These are phyloP conservation scores for Pleurotus eryngii DNA, from an alignment of 768 basidiomycete species.

Conservation along the genomic window DNA sequence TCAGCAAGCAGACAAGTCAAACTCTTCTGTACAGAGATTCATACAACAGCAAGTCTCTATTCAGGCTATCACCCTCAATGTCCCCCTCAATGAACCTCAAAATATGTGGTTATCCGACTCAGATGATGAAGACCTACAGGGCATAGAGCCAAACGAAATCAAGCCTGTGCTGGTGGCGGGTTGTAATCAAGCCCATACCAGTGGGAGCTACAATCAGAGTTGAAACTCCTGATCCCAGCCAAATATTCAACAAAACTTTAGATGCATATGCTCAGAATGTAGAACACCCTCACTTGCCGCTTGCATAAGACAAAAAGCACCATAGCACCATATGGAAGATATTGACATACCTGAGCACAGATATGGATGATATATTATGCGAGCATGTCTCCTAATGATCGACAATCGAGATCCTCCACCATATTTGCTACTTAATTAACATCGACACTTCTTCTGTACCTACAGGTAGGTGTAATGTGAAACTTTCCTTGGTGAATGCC, in stretches of 20 bases:
- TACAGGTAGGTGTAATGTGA: too few species aligned
- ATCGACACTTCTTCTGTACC: too few species aligned
- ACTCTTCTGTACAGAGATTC: not conserved
- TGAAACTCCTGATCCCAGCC: not conserved
- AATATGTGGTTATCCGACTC: too few species aligned
- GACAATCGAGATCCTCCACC: too few species aligned
- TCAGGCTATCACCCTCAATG: not conserved
- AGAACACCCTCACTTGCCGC: not conserved
- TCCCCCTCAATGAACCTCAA: not conserved
- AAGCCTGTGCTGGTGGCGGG: too few species aligned
- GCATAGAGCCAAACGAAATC: too few species aligned
- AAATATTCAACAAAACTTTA: not conserved
- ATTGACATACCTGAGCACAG: not conserved
- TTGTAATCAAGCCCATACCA: not conserved
- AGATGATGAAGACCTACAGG: too few species aligned
- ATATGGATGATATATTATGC: too few species aligned
- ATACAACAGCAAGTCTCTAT: not conserved
- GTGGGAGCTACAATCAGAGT: too few species aligned
- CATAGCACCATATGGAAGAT: not conserved
- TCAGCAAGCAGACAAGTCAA: constrained; percentile 1
- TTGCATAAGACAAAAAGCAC: not conserved
- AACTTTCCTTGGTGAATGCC: not conserved
- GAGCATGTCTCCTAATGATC: too few species aligned
- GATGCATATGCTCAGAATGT: not conserved
- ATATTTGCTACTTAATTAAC: too few species aligned